Conservation (phyloP, 164 flowering plant species). For the Tinospora cordifolia region DNA sequence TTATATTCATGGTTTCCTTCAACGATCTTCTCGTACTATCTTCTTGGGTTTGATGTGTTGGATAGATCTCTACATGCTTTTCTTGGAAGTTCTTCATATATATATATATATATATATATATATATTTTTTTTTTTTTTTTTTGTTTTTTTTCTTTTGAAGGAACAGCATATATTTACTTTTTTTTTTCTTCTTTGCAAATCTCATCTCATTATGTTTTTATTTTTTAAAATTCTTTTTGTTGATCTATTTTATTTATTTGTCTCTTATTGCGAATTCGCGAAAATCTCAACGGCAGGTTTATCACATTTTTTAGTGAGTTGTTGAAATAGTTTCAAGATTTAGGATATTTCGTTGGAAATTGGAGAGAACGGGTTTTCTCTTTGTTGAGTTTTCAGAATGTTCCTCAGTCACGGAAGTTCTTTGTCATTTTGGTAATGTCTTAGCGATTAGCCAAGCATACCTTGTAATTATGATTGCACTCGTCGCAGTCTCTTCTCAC, state of each 20-base stretch:
- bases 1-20: too few relatives aligned
- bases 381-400: background rate
- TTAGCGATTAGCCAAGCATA: background rate
- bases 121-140: background rate
- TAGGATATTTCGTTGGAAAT: background rate
- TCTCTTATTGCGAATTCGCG: background rate
- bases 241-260: background rate
- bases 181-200: background rate
- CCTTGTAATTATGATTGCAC: background rate
- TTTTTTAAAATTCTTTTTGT: background rate
- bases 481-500: too few relatives aligned
- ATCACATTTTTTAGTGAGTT: background rate
- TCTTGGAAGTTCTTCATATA: too few relatives aligned
- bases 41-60: background rate
- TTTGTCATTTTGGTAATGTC: background rate
- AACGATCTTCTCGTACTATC: background rate
- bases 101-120: too few relatives aligned
- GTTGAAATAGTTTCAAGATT: background rate
- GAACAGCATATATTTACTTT: too few relatives aligned
- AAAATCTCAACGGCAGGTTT: background rate
- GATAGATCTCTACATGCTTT: constrained; percentile 10
- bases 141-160: background rate
- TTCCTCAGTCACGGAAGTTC: background rate
- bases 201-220: background rate
- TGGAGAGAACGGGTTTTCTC: background rate